phyloP scores from a whole-genome alignment of 768 basidiomycete genomes.

The Rhizopogon vinicolor region DNA sequence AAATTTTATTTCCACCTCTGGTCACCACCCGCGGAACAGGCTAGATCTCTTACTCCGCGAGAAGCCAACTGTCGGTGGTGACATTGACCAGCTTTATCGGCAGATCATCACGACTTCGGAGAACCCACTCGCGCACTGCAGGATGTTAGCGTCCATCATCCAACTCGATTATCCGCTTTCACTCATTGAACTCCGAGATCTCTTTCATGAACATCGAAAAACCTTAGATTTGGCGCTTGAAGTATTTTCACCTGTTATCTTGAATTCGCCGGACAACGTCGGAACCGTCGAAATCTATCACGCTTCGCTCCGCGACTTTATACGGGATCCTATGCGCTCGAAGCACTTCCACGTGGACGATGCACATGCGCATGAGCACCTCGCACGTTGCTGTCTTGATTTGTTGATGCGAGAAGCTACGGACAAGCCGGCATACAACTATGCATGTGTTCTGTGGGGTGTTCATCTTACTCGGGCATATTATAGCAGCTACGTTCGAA shows the following conservation, averaged over 20 bases:
- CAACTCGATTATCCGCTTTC: not conserved
- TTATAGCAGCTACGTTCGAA: not conserved
- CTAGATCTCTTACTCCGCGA: not conserved
- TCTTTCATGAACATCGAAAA: not conserved
- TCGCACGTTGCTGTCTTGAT: not conserved
- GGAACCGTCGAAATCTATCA: not conserved
- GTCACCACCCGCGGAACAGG: not conserved
- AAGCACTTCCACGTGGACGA: not conserved
- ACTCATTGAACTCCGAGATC: not conserved
- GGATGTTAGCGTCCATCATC: not conserved
- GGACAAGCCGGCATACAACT: not conserved
- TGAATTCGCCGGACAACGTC: not conserved
- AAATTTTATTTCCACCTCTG: slow-evolving; percentile 8
- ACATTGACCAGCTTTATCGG: not conserved
- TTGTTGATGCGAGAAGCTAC: not conserved
- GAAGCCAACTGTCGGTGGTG: not conserved
- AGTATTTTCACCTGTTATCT: not conserved
- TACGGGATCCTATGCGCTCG: not conserved
- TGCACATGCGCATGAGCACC: not conserved
- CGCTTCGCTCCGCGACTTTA: not conserved
- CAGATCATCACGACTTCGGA: not conserved
- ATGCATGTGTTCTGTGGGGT: not conserved
- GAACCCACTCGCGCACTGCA: not conserved
- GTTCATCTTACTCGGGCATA: no score
- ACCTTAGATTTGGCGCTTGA: not conserved